phyloP scores from a whole-genome alignment of 2,329 filamentous ascomycete genomes.

The Colletotrichum brevisporum region DNA sequence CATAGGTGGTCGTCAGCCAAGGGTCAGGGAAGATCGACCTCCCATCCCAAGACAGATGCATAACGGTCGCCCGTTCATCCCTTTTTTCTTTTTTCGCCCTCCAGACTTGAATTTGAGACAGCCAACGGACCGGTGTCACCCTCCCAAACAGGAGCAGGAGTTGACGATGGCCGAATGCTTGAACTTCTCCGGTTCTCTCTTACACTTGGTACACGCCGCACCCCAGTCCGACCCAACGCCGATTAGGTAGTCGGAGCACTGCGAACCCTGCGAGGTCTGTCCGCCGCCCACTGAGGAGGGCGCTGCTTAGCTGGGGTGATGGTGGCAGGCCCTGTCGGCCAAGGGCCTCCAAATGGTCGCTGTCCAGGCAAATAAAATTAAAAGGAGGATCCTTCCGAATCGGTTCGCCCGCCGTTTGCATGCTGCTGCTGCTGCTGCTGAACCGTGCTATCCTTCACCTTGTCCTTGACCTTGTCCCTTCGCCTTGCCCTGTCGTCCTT shows the following conservation, averaged over 20 bases:
- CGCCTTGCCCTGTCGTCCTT: slow-evolving; percentile 1
- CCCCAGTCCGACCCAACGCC: not conserved
- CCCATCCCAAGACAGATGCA: slow-evolving; percentile 22
- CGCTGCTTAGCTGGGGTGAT: slow-evolving; percentile 17
- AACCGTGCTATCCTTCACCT: slow-evolving; percentile 25
- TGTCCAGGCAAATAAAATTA: slow-evolving; percentile 38
- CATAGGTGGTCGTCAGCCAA: not conserved
- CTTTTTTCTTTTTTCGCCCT: slow-evolving; percentile 22
- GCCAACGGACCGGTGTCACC: slow-evolving; percentile 23
- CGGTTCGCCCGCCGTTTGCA: slow-evolving; percentile 19
- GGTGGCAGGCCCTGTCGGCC: slow-evolving; percentile 28
- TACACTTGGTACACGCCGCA: not conserved
- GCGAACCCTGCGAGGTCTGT: slow-evolving; percentile 14
- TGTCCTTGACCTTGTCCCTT: not conserved
- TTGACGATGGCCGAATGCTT: slow-evolving; percentile 9
- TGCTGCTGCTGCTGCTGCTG: slow-evolving; percentile 1
- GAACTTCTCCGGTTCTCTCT: not conserved
- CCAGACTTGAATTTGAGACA: slow-evolving; percentile 28
- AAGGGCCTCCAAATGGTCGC: slow-evolving; percentile 22
- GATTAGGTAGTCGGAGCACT: not conserved
- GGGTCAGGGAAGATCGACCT: not conserved
- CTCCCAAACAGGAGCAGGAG: slow-evolving; percentile 31
- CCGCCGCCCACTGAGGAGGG: slow-evolving; percentile 18
- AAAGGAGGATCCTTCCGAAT: slow-evolving; percentile 41
- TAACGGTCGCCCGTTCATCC: slow-evolving; percentile 15